A percentile compares a stretch with the other conserved stretches of the same genome.
phyloP scores from a whole-genome alignment of 805 yeast genomes.

The Ogataea chonburiensis region DNA sequence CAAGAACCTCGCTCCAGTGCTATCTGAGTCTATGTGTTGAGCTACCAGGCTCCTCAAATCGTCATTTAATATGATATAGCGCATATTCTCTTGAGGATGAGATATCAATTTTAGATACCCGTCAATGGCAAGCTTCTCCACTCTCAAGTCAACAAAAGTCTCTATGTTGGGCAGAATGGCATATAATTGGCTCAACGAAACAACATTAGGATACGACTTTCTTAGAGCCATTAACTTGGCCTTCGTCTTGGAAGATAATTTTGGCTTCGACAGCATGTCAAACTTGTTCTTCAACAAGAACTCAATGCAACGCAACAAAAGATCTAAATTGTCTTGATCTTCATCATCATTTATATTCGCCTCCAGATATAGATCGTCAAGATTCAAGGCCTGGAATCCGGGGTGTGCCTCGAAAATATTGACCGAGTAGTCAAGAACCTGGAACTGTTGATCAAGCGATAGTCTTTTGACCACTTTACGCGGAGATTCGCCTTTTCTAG shows the following conservation, averaged over 20 bases:
- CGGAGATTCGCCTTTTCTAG: conserved; percentile 8
- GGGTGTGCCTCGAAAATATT: conserved; percentile 17
- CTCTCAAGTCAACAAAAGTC: conserved; percentile 49
- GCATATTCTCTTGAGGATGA: conserved; percentile 18
- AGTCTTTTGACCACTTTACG: background rate
- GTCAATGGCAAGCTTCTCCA: conserved; percentile 38
- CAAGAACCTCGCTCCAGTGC: conserved; percentile 17
- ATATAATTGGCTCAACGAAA: conserved; percentile 48
- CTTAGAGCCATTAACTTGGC: conserved; percentile 21
- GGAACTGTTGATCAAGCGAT: conserved; percentile 11
- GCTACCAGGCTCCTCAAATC: conserved; percentile 23
- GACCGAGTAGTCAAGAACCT: conserved; percentile 17
- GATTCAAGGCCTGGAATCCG: conserved; percentile 9
- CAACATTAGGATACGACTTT: conserved; percentile 36
- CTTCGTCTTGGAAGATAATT: conserved; percentile 22
- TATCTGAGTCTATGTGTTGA: background rate
- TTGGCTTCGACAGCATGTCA: conserved; percentile 26
- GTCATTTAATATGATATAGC: conserved; percentile 27
- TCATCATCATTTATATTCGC: conserved; percentile 17
- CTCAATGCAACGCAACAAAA: conserved; percentile 20
- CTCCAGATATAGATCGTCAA: conserved; percentile 11
- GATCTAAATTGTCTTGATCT: conserved; percentile 15
- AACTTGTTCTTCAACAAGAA: conserved; percentile 22
- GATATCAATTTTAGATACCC: conserved; percentile 36
- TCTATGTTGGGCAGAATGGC: conserved; percentile 45